Evolutionary conservation across 768 basidiomycete genomes (phyloP), one percentile per base, ranked within the genome.

Genomic region (Boletus vermiculosoides): DNA sequence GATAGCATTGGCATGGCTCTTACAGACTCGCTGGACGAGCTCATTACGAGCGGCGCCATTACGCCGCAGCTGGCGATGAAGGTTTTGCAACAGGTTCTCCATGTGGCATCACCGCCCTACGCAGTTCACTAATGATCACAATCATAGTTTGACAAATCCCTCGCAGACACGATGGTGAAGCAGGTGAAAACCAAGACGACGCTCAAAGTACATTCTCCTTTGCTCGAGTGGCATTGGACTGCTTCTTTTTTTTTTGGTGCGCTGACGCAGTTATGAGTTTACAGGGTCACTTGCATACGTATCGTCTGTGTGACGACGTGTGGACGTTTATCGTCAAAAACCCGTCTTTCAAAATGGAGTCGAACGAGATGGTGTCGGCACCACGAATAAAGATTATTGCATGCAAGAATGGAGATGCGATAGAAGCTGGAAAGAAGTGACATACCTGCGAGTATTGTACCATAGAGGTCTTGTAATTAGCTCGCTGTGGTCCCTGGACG

Each of bases 301-400:
- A 97, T 73, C 85, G 92, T 9, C 80, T 93, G 4, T 93, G 92
- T 71, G 94, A 96, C 75, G 94, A 95, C 68, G 96, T 98, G 47
- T 98, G 97, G 97, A 98, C 96, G 52, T 99, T 98, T 73, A 91
- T 96, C 60, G 90, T 98, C 50, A 92, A 94, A 73, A 87, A 95
- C 64, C 89, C 95, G 10, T 77, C 77, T 16, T 96, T 99, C 77
- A 98, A 98, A 76, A 94, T 98, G 88, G 97, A 99, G 73, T 83
- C 86, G 61, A 90, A 89, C 71, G 87, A 92, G 67, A 77, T 85
- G 70, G 84, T 93, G 55, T 76, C 72, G 40, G 81, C 89, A 5
- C 81, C 83, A 30, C 85, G 90, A 71, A 92, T 97, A 74, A 97
- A 98, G 80, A 98, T 99, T 57, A 94, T 99, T 61, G 96, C 97